Evolutionary conservation across 345 rosid species (phyloP).

Genomic region (Salix dunnii): DNA sequence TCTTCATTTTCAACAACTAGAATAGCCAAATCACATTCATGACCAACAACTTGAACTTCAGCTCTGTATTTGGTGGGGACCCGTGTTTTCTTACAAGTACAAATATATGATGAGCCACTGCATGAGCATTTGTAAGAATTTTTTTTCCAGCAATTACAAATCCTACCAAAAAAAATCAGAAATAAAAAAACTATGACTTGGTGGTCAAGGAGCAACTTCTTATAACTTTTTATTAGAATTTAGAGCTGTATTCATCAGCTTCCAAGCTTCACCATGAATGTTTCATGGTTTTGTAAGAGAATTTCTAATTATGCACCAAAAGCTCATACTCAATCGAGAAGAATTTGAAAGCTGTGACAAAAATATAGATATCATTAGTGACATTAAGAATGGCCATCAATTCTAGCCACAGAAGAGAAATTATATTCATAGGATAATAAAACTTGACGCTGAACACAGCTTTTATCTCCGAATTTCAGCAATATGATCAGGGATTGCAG

Average conservation of each 20-base stretch:
- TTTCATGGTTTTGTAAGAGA: background rate
- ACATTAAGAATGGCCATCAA: background rate
- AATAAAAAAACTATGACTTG: background rate
- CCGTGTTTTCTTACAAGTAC: conserved; percentile 86
- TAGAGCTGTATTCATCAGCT: background rate
- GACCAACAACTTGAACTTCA: conserved; percentile 65
- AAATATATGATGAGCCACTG: conserved; percentile 78
- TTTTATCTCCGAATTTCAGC: background rate
- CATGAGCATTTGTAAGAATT: conserved; percentile 86
- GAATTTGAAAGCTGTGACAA: background rate
- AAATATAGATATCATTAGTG: background rate
- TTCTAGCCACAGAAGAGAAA: background rate
- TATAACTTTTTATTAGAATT: background rate
- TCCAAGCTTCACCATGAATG: background rate
- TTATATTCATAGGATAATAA: background rate
- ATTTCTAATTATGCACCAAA: background rate
- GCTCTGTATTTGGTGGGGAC: conserved; percentile 65
- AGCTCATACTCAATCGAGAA: background rate
- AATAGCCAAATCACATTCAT: conserved; percentile 82
- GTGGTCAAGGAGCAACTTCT: background rate
- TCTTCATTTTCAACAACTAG: conserved; percentile 64
- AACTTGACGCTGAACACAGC: background rate
- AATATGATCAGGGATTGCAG: background rate
- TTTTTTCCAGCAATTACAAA: conserved; percentile 59
- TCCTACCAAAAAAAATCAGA: conserved; percentile 27